phyloP scores from a whole-genome alignment of 345 rosid species.

The Pistacia vera region DNA sequence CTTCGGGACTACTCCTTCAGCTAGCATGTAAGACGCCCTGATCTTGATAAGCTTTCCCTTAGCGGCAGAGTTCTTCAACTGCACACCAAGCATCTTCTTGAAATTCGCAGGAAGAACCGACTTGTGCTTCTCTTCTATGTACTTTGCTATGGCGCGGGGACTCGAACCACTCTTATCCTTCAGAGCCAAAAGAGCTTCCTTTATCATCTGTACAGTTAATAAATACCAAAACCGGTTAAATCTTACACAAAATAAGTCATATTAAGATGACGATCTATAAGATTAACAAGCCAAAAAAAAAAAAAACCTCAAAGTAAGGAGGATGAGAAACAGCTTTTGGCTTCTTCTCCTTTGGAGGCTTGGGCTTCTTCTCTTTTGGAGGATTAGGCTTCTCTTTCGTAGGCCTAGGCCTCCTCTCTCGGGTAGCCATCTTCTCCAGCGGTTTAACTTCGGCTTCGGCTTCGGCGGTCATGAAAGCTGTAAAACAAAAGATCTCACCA shows the following conservation, averaged over 20 bases:
- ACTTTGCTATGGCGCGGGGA: slow-evolving; percentile 78
- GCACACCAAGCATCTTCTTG: slow-evolving; percentile 63
- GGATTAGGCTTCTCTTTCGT: slow-evolving; percentile 38
- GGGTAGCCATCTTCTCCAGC: slow-evolving; percentile 35
- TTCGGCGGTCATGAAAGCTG: slow-evolving; percentile 29
- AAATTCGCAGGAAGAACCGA: slow-evolving; percentile 64
- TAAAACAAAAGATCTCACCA: background rate
- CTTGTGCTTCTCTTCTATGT: slow-evolving; percentile 79
- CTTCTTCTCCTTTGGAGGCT: slow-evolving; percentile 42
- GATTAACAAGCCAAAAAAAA: background rate
- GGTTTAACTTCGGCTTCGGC: slow-evolving; percentile 44
- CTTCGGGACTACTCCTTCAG: slow-evolving; percentile 20
- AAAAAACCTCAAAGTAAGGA: slow-evolving; percentile 70
- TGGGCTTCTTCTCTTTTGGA: slow-evolving; percentile 40
- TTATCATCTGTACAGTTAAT: slow-evolving; percentile 63
- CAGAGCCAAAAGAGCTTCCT: slow-evolving; percentile 64
- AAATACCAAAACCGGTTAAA: background rate
- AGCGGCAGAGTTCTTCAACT: slow-evolving; percentile 65
- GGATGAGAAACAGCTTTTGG: slow-evolving; percentile 57
- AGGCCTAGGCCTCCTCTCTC: slow-evolving; percentile 36
- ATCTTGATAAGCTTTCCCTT: slow-evolving; percentile 76
- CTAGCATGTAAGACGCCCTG: slow-evolving; percentile 81
- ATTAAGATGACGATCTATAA: too few relatives aligned
- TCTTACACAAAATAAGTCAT: too few relatives aligned
- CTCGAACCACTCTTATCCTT: slow-evolving; percentile 82